These are phyloP conservation scores for Chlorociboria aeruginascens DNA, from an alignment of 495 filamentous ascomycete genomes.

Conservation along the genomic window DNA sequence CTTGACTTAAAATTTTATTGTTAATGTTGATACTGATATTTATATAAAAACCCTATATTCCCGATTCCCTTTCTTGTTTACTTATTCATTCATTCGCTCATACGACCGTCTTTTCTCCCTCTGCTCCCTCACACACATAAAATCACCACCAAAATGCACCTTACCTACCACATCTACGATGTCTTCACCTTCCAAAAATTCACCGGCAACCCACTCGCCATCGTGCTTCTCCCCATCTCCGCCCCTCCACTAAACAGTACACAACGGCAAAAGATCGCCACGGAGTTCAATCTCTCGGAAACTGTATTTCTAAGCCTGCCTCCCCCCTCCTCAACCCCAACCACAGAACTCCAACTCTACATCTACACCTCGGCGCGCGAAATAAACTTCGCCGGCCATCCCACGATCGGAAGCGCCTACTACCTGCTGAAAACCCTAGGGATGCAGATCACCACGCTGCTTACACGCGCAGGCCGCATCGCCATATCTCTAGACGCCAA, in stretches of 20 bases:
- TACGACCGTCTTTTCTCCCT: too few relatives aligned
- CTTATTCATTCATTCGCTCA: too few relatives aligned
- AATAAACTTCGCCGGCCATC: slow-evolving; percentile 68
- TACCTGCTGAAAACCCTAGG: slow-evolving; percentile 30
- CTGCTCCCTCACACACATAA: too few relatives aligned
- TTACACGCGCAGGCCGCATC: slow-evolving; percentile 53
- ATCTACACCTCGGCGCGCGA: slow-evolving; percentile 57
- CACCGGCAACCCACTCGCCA: slow-evolving; percentile 55
- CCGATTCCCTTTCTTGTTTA: too few relatives aligned
- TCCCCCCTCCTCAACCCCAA: slow-evolving; percentile 1
- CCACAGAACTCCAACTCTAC: slow-evolving; percentile 37
- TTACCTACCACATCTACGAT: slow-evolving; percentile 49
- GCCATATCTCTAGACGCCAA: slow-evolving; percentile 29
- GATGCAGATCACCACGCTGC: slow-evolving; percentile 18
- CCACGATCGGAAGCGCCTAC: slow-evolving; percentile 57
- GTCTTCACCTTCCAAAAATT: slow-evolving; percentile 50
- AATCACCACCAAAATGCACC: slow-evolving; percentile 20
- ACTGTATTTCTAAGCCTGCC: slow-evolving; percentile 62
- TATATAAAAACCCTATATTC: too few relatives aligned
- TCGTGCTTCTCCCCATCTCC: slow-evolving; percentile 38
- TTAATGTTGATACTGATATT: too few relatives aligned
- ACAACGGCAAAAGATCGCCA: slow-evolving; percentile 52
- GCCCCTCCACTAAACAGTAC: slow-evolving; percentile 24
- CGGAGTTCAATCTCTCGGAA: slow-evolving; percentile 79
- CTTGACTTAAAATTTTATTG: too few relatives aligned